phyloP scores from a whole-genome alignment of 1,284 basidiomycete species.

The Cryptococcus sp. region DNA sequence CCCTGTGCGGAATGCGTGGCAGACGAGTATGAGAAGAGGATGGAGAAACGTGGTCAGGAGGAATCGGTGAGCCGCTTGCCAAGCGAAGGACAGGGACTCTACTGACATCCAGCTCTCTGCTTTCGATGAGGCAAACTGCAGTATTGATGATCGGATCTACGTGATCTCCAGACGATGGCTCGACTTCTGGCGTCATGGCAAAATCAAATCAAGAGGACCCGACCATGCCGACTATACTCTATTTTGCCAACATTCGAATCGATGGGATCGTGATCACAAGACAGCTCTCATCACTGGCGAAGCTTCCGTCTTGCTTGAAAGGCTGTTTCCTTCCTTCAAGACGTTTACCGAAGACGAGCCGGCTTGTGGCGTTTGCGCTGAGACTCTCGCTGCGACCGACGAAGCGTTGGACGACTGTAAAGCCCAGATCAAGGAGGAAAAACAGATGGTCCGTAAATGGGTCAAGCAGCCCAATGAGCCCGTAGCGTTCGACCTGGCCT shows the following conservation, averaged over 20 bases:
- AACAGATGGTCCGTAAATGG: constrained; percentile 7
- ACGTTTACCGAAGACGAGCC: constrained; percentile 7
- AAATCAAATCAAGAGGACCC: constrained; percentile 10
- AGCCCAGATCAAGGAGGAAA: constrained; percentile 6
- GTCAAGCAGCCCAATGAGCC: background rate
- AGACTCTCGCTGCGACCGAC: background rate
- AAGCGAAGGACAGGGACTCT: background rate
- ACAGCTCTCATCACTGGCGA: constrained; percentile 11
- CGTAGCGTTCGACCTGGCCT: constrained; percentile 13
- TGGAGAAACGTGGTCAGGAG: background rate
- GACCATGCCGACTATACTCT: constrained; percentile 19
- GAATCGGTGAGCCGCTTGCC: background rate
- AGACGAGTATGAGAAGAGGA: constrained; percentile 6
- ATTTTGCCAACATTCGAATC: constrained; percentile 31
- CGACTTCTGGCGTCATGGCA: constrained; percentile 18
- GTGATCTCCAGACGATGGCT: constrained; percentile 27
- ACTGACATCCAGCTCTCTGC: constrained; percentile 8
- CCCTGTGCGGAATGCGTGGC: constrained; percentile 29
- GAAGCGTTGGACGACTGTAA: background rate
- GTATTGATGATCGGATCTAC: constrained; percentile 8
- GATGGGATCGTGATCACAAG: constrained; percentile 1
- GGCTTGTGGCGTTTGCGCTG: constrained; percentile 16
- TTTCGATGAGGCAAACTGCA: constrained; percentile 23
- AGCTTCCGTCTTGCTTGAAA: constrained; percentile 21
- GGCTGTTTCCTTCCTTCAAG: constrained; percentile 26